Evolutionary conservation across 495 filamentous ascomycete species (phyloP).

Genomic region (Trichodelitschia bisporula): DNA sequence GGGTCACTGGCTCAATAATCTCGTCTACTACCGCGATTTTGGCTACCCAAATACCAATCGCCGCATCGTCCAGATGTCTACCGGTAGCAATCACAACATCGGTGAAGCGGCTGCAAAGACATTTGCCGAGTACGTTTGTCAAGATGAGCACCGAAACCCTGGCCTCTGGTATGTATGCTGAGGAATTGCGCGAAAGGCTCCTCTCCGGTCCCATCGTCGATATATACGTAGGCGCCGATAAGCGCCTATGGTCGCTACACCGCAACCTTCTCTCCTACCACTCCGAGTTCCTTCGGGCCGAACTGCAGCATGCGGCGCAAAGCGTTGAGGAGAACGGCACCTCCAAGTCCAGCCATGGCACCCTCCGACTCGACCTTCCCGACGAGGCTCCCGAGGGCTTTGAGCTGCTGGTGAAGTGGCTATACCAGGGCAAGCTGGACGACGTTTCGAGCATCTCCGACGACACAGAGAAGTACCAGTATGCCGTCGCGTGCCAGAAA

Average conservation of each 20-base stretch:
- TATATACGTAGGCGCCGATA: conserved; percentile 19
- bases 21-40: conserved; percentile 2
- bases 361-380: conserved; percentile 16
- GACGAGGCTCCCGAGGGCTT: conserved; percentile 22
- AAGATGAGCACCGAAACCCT: too few relatives aligned
- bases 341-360: conserved; percentile 1
- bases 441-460: conserved; percentile 18
- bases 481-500: conserved; percentile 23
- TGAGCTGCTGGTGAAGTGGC: conserved; percentile 25
- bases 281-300: conserved; percentile 19
- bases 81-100: conserved; percentile 1
- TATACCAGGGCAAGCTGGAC: conserved; percentile 24
- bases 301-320: conserved; percentile 14
- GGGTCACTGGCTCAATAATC: conserved; percentile 10
- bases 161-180: conserved; percentile 7
- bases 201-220: conserved; percentile 22
- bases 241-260: conserved; percentile 21
- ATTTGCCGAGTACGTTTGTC: conserved; percentile 1
- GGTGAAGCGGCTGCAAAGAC: background rate
- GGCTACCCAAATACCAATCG: background rate
- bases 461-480: conserved; percentile 20
- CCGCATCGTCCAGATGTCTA: background rate
- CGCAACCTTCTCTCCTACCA: conserved; percentile 22
- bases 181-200: conserved; percentile 17
- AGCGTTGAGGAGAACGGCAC: conserved; percentile 8